Evolutionary conservation across 208 protist species (phyloP).

Genomic region (Vickermania spadyakhi): DNA sequence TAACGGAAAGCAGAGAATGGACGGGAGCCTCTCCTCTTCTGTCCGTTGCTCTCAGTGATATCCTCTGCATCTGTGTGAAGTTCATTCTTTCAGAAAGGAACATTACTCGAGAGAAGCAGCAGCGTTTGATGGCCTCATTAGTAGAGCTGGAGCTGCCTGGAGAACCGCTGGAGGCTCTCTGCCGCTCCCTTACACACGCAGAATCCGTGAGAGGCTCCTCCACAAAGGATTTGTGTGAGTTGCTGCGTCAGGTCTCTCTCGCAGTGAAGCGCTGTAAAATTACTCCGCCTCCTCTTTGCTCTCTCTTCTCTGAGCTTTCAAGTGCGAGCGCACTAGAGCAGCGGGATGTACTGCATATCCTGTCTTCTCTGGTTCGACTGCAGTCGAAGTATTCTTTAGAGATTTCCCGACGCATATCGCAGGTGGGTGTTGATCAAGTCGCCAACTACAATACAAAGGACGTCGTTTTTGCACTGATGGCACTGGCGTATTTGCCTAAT

Average conservation of each 20-base stretch:
- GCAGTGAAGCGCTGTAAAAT: slow-evolving; percentile 65
- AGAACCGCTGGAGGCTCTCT: slow-evolving; percentile 26
- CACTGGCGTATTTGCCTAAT: slow-evolving; percentile 31
- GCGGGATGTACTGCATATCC: slow-evolving; percentile 44
- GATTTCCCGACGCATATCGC: slow-evolving; percentile 33
- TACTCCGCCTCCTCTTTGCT: slow-evolving; percentile 31
- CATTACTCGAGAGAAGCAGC: too few species aligned
- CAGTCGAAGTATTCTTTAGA: slow-evolving; percentile 23
- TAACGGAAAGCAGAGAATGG: slow-evolving; percentile 35
- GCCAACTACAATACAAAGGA: slow-evolving; percentile 48
- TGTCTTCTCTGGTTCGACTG: slow-evolving; percentile 59
- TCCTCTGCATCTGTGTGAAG: slow-evolving; percentile 54
- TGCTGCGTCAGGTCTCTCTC: slow-evolving; percentile 43
- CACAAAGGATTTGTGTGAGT: slow-evolving; percentile 19
- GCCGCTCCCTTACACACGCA: slow-evolving; percentile 20
- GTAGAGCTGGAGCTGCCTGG: slow-evolving; percentile 55
- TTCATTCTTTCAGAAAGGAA: too few species aligned
- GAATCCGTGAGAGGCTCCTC: slow-evolving; percentile 13
- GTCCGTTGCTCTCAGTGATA: slow-evolving; percentile 34
- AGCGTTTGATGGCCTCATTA: too few species aligned
- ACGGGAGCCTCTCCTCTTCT: slow-evolving; percentile 55
- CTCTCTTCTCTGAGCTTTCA: slow-evolving; percentile 32
- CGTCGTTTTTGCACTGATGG: slow-evolving; percentile 62
- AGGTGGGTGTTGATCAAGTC: slow-evolving; percentile 25
- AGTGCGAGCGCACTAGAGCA: slow-evolving; percentile 14